Evolutionary conservation across 148 eudicot genomes (phyloP).

Genomic region (Vaccinium corymbosum): DNA sequence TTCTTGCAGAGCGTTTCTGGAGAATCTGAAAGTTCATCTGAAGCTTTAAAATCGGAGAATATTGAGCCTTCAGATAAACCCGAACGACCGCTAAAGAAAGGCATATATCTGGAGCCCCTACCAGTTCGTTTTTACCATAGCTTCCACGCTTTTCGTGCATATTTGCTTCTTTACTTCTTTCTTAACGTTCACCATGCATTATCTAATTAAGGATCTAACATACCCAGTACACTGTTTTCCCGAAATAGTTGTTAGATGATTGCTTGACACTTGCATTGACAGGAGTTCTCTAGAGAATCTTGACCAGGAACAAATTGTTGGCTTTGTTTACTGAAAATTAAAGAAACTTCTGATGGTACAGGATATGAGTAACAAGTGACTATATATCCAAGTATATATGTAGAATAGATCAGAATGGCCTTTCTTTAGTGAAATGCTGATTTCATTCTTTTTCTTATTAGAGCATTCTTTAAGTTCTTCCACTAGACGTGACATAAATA

Average conservation of each 20-base stretch:
- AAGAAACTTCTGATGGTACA: not conserved
- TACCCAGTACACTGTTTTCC: not conserved
- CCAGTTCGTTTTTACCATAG: not conserved
- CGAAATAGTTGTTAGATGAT: not conserved
- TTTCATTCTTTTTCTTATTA: not conserved
- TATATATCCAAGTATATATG: not conserved
- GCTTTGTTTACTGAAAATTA: not conserved
- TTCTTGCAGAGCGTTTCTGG: constrained; percentile 62
- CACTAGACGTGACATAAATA: not conserved
- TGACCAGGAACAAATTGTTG: not conserved
- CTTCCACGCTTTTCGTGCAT: not conserved
- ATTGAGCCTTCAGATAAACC: constrained; percentile 46
- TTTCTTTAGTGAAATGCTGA: not conserved
- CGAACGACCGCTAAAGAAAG: constrained; percentile 59
- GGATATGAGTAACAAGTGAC: not conserved
- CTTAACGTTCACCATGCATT: not conserved
- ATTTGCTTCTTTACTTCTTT: not conserved
- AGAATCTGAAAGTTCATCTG: constrained; percentile 67
- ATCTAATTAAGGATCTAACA: not conserved
- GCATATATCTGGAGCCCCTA: constrained; percentile 24
- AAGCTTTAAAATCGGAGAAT: constrained; percentile 50
- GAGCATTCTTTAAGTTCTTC: not conserved
- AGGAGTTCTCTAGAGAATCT: not conserved
- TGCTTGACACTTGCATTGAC: not conserved
- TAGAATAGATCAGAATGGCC: not conserved